These are phyloP conservation scores for Ganoderma leucocontextum DNA, from an alignment of 1,284 basidiomycete genomes.

Conservation along the genomic window DNA sequence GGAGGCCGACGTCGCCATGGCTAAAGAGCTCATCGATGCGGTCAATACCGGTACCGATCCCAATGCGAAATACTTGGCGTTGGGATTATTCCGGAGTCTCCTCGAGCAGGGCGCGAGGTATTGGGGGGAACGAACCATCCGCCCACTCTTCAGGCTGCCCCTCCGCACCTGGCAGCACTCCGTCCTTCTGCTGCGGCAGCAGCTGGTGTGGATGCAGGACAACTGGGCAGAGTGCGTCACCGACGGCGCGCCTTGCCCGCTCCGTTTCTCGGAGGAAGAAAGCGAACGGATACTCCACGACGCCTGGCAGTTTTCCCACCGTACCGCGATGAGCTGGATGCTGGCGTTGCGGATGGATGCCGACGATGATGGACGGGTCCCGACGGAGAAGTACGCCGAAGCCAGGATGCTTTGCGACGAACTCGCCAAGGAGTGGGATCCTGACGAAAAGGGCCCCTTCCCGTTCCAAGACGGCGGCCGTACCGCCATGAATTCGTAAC, in stretches of 20 bases:
- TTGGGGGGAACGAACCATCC: background rate
- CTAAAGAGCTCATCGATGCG: background rate
- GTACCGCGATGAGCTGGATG: background rate
- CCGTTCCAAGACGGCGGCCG: slow-evolving; percentile 2
- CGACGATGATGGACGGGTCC: background rate
- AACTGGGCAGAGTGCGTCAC: background rate
- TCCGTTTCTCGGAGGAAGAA: background rate
- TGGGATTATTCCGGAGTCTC: background rate
- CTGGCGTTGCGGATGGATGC: background rate
- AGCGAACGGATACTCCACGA: background rate
- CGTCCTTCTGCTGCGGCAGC: background rate
- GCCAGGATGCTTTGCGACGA: background rate
- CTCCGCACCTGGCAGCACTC: background rate
- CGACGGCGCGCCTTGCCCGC: background rate
- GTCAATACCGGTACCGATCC: background rate
- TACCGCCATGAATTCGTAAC: background rate
- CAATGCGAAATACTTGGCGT: background rate
- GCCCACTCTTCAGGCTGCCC: background rate
- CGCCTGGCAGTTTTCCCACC: background rate
- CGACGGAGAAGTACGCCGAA: background rate
- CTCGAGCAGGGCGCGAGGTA: background rate
- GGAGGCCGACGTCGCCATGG: background rate
- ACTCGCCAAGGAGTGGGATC: background rate
- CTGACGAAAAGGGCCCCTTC: background rate
- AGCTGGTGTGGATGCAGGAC: background rate